Evolutionary conservation across 371 early-diverging fungal genomes (phyloP).

Genomic region (Mortierella polycephala): DNA sequence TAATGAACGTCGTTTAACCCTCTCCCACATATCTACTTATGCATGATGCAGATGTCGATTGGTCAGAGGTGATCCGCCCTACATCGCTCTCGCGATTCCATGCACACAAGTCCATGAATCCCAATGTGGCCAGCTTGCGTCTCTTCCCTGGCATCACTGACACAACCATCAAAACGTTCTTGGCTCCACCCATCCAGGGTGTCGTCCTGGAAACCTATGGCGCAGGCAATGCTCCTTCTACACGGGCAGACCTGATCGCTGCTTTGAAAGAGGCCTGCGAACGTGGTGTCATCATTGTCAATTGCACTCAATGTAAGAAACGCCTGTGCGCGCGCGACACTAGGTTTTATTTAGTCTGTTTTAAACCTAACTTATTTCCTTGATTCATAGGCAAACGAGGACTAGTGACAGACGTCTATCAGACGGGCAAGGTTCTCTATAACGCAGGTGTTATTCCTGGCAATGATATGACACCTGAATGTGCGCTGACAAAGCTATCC

Average conservation of each 20-base stretch:
- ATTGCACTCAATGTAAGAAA: constrained; percentile 87
- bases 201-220: constrained; percentile 97
- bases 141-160: constrained; percentile 96
- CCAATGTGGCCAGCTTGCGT: constrained; percentile 90
- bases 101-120: constrained; percentile 84
- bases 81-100: constrained; percentile 84
- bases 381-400: constrained; percentile 73
- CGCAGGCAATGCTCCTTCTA: constrained; percentile 95
- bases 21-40: too few species aligned
- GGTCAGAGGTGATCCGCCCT: constrained; percentile 90
- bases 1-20: too few species aligned
- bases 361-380: background rate
- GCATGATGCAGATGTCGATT: constrained; percentile 80
- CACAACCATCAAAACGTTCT: constrained; percentile 85
- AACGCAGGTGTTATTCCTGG: constrained; percentile 93
- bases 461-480: constrained; percentile 98
- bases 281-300: constrained; percentile 95
- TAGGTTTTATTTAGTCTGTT: background rate
- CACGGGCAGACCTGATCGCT: constrained; percentile 81
- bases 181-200: constrained; percentile 89
- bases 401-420: constrained; percentile 90
- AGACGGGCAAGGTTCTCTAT: constrained; percentile 88
- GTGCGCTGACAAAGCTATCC: constrained; percentile 94
- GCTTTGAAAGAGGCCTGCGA: constrained; percentile 90
- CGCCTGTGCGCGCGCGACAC: background rate